phyloP scores from a whole-genome alignment of 1,139 yeast species.

The Yamadazyma trypodendri region DNA sequence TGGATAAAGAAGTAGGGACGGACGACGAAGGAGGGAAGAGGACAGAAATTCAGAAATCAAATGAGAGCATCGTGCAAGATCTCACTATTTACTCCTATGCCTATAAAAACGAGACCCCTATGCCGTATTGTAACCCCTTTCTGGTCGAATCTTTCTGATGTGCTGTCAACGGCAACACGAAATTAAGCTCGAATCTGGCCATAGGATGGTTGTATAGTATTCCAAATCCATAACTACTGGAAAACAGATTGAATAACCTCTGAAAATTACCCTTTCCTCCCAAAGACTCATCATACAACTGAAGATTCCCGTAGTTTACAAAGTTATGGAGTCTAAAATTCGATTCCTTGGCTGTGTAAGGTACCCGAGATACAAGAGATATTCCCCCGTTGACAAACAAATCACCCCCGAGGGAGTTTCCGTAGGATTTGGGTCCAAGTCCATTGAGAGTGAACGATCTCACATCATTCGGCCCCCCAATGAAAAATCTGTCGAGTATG shows the following conservation, averaged over 20 bases:
- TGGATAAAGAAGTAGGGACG: slow-evolving; percentile 57
- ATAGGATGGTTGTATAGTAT: slow-evolving; percentile 79
- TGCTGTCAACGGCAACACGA: slow-evolving; percentile 71
- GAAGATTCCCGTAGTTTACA: slow-evolving; percentile 69
- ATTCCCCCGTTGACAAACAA: slow-evolving; percentile 68
- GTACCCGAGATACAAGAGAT: slow-evolving; percentile 65
- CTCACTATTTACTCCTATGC: slow-evolving; percentile 4
- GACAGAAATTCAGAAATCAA: too few species aligned
- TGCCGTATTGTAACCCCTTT: slow-evolving; percentile 91
- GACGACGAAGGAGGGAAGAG: too few species aligned
- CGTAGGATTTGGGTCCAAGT: slow-evolving; percentile 76
- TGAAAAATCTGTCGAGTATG: slow-evolving; percentile 59
- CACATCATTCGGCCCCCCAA: slow-evolving; percentile 81
- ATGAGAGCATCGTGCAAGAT: too few species aligned
- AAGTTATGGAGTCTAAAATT: slow-evolving; percentile 71
- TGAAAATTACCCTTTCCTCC: slow-evolving; percentile 16
- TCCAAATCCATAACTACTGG: slow-evolving; percentile 72
- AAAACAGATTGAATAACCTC: slow-evolving; percentile 31
- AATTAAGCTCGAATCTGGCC: slow-evolving; percentile 89
- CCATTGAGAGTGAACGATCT: slow-evolving; percentile 78
- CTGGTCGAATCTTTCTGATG: slow-evolving; percentile 66
- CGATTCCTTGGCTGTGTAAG: slow-evolving; percentile 53
- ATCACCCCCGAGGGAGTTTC: slow-evolving; percentile 75
- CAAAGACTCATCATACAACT: slow-evolving; percentile 5
- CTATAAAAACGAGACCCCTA: slow-evolving; percentile 80